A percentile compares a stretch with the other conserved stretches of the same genome.
phyloP scores from a whole-genome alignment of 1,284 basidiomycete species.

The Cutaneotrichosporon dermatis region DNA sequence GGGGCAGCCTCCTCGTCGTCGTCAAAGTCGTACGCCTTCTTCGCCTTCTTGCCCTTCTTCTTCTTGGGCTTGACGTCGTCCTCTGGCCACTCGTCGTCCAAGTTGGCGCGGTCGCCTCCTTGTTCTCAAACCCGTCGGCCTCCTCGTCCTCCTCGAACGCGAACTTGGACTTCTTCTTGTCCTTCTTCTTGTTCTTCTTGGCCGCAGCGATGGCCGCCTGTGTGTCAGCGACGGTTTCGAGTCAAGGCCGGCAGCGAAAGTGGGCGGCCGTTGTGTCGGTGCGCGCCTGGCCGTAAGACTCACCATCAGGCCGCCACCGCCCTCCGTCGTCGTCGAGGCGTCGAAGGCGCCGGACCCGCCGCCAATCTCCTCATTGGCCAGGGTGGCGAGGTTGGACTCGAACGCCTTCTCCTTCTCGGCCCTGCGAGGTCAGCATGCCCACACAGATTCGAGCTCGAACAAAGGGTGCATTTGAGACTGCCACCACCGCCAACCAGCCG shows the following conservation, averaged over 20 bases:
- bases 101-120: slow-evolving; percentile 33
- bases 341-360: slow-evolving; percentile 34
- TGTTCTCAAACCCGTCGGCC: slow-evolving; percentile 3
- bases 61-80: slow-evolving; percentile 46
- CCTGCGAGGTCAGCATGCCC: slow-evolving; percentile 23
- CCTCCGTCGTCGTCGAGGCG: slow-evolving; percentile 55
- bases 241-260: too few relatives aligned
- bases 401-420: slow-evolving; percentile 42
- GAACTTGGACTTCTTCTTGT: slow-evolving; percentile 40
- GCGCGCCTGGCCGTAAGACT: slow-evolving; percentile 30
- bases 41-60: slow-evolving; percentile 49
- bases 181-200: slow-evolving; percentile 43
- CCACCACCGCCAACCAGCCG: too few relatives aligned
- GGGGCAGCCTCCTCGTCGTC: slow-evolving; percentile 16
- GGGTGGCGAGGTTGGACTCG: slow-evolving; percentile 51
- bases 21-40: slow-evolving; percentile 19
- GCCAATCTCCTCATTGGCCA: slow-evolving; percentile 52
- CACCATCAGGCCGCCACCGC: slow-evolving; percentile 81
- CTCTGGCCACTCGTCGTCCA: slow-evolving; percentile 37
- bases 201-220: slow-evolving; percentile 19
- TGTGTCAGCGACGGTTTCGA: neutral
- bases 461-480: neutral
- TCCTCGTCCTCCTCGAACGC: slow-evolving; percentile 15
- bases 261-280: neutral
- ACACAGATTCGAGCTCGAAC: slow-evolving; percentile 4